Evolutionary conservation across 179 eudicot species (phyloP).

Genomic region (Camellia oleifera): DNA sequence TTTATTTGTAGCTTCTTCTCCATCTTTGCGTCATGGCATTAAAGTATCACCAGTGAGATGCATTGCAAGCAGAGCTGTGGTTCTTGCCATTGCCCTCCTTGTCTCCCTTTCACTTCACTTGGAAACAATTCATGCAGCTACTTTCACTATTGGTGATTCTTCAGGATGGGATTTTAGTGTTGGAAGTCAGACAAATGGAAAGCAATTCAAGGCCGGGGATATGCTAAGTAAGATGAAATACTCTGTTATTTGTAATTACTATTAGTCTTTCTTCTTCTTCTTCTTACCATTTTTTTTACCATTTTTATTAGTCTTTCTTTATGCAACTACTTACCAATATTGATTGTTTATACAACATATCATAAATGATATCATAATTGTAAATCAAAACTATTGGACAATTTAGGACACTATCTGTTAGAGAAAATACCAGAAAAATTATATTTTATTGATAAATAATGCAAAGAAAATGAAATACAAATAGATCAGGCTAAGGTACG

Average conservation of each 20-base stretch:
- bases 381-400: too few relatives aligned
- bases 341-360: too few relatives aligned
- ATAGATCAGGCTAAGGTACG: too few relatives aligned
- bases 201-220: slow-evolving; percentile 32
- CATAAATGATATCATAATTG: too few relatives aligned
- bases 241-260: not conserved
- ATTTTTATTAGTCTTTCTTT: too few relatives aligned
- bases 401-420: too few relatives aligned
- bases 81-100: slow-evolving; percentile 2
- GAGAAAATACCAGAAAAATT: too few relatives aligned
- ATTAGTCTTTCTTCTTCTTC: not conserved
- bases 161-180: slow-evolving; percentile 27
- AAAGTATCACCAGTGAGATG: slow-evolving; percentile 17
- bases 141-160: slow-evolving; percentile 26
- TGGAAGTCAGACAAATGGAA: slow-evolving; percentile 23
- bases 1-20: not conserved
- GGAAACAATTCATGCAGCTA: not conserved
- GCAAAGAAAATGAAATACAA: too few relatives aligned
- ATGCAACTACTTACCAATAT: too few relatives aligned
- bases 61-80: slow-evolving; percentile 1
- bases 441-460: too few relatives aligned
- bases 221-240: slow-evolving; percentile 11
- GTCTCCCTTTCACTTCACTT: not conserved
- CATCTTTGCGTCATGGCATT: not conserved
- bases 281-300: too few relatives aligned